phyloP scores from a whole-genome alignment of 495 filamentous ascomycete species.

The Lophium mytilinum region DNA sequence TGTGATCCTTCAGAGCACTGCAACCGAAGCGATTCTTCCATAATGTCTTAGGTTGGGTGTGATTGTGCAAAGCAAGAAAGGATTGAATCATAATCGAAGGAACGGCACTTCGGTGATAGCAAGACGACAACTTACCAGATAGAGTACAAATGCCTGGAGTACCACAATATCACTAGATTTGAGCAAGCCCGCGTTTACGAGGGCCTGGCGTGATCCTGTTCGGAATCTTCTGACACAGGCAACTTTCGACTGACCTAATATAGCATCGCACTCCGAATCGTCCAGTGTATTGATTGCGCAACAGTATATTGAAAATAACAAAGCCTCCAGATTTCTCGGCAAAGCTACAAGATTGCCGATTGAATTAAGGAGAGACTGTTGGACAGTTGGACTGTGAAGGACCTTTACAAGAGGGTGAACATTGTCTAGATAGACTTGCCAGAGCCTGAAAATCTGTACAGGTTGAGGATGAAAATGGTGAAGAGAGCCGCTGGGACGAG shows the following conservation, averaged over 20 bases:
- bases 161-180: slow-evolving; percentile 45
- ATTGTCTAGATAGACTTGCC: slow-evolving; percentile 43
- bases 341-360: slow-evolving; percentile 32
- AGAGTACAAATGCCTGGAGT: slow-evolving; percentile 47
- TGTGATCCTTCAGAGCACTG: no score
- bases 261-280: slow-evolving; percentile 41
- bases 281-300: slow-evolving; percentile 41
- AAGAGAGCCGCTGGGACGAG: background rate
- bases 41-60: no score
- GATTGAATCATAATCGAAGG: background rate
- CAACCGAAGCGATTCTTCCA: no score
- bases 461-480: slow-evolving; percentile 18
- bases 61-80: no score
- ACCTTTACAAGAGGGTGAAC: slow-evolving; percentile 62
- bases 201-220: slow-evolving; percentile 39
- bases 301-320: slow-evolving; percentile 42
- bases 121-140: slow-evolving; percentile 36
- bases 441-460: slow-evolving; percentile 42
- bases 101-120: background rate
- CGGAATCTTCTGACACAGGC: slow-evolving; percentile 38
- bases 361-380: slow-evolving; percentile 43
- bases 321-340: slow-evolving; percentile 43
- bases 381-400: slow-evolving; percentile 58
- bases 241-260: slow-evolving; percentile 40
- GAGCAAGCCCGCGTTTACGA: slow-evolving; percentile 44